Conservation (phyloP, 2,329 filamentous ascomycete genomes). For the Sporothrix curviconia region DNA sequence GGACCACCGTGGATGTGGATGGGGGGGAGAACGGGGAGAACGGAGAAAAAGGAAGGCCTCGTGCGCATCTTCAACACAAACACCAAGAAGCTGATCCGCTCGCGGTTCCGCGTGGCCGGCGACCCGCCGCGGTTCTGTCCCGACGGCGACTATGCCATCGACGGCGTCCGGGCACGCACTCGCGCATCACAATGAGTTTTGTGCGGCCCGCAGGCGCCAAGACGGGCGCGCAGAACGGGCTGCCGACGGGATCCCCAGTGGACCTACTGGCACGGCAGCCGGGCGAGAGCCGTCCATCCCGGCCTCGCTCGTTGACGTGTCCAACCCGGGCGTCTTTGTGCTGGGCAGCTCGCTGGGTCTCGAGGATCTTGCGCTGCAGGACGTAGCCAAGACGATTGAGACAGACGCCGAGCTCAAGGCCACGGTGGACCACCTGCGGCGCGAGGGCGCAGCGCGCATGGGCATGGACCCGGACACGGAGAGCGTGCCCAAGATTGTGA, state of each 20-base stretch:
- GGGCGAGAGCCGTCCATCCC: slow-evolving; percentile 24
- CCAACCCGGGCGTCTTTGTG: slow-evolving; percentile 38
- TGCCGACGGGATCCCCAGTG: slow-evolving; percentile 33
- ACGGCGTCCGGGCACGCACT: slow-evolving; percentile 34
- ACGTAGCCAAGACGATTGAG: slow-evolving; percentile 27
- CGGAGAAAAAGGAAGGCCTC: slow-evolving; percentile 22
- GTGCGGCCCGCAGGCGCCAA: slow-evolving; percentile 34
- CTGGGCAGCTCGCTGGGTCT: slow-evolving; percentile 27
- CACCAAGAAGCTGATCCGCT: slow-evolving; percentile 48
- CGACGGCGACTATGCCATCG: slow-evolving; percentile 32
- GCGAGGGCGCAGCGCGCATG: slow-evolving; percentile 33
- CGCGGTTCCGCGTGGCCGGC: slow-evolving; percentile 35
- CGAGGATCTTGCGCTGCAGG: slow-evolving; percentile 9
- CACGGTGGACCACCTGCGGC: slow-evolving; percentile 32
- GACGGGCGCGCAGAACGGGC: slow-evolving; percentile 29
- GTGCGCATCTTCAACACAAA: slow-evolving; percentile 66
- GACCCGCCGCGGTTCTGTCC: slow-evolving; percentile 29
- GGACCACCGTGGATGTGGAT: slow-evolving; percentile 13
- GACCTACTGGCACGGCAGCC: slow-evolving; percentile 26
- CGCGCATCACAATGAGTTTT: slow-evolving; percentile 33
- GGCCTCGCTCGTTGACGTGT: slow-evolving; percentile 35
- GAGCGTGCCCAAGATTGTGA: slow-evolving; percentile 40
- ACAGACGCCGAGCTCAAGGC: slow-evolving; percentile 26
- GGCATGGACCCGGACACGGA: slow-evolving; percentile 31
- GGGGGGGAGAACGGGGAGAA: slow-evolving; percentile 15